Conservation (phyloP, 345 rosid species). For the Populus deltoides region DNA sequence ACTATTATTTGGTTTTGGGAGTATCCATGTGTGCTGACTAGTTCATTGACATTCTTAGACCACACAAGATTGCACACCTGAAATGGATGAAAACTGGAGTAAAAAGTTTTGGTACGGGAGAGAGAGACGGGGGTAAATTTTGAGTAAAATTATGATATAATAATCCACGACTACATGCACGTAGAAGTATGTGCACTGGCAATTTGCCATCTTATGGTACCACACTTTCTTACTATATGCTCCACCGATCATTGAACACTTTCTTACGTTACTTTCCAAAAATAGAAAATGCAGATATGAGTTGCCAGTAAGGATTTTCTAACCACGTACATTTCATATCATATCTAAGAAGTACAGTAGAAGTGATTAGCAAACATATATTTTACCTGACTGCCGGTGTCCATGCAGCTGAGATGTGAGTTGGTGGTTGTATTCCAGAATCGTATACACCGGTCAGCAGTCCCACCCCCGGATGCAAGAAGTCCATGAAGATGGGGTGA, state of each 20-base stretch:
- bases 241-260: neutral
- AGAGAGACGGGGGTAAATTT: neutral
- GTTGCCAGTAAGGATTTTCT: neutral
- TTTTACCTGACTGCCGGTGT: conserved; percentile 92
- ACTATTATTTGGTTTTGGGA: conserved; percentile 97
- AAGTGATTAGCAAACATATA: neutral
- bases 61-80: conserved; percentile 98
- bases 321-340: neutral
- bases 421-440: conserved; percentile 98
- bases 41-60: conserved; percentile 98
- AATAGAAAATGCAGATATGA: neutral
- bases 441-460: conserved; percentile 93
- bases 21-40: conserved; percentile 98
- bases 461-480: conserved; percentile 99
- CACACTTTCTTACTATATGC: neutral
- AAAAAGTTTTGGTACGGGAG: neutral
- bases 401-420: conserved; percentile 80
- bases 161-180: neutral
- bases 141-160: neutral
- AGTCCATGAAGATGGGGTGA: conserved; percentile 97
- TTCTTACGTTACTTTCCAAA: neutral
- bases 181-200: neutral
- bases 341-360: no score
- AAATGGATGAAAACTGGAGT: neutral
- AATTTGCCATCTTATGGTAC: neutral